Conservation (phyloP, 2,329 filamentous ascomycete genomes). For the Sordariomycetes sp. region DNA sequence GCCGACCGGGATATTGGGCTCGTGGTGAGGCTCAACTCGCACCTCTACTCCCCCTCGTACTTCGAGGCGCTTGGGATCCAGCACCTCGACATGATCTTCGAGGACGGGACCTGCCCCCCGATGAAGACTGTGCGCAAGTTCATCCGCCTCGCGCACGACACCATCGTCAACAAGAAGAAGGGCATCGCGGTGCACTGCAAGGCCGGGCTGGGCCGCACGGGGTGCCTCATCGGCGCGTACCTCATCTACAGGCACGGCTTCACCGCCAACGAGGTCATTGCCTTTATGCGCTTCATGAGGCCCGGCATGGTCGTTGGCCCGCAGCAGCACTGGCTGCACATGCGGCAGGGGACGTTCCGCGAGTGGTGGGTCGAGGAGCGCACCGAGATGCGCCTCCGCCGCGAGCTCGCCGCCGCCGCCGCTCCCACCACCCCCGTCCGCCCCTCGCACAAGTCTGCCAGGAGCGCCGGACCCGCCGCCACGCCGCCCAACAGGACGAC, state of each 20-base stretch:
- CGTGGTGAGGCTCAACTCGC: constrained; percentile 89
- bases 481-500: constrained; percentile 74
- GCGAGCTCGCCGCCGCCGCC: constrained; percentile 39
- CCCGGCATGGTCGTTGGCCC: constrained; percentile 98
- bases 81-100: constrained; percentile 98
- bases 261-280: constrained; percentile 92
- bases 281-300: constrained; percentile 98
- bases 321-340: constrained; percentile 96
- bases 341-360: constrained; percentile 94
- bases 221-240: constrained; percentile 93
- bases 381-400: constrained; percentile 53
- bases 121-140: constrained; percentile 86
- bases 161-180: constrained; percentile 81
- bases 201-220: constrained; percentile 86
- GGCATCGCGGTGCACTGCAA: constrained; percentile 98
- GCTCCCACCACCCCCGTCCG: constrained; percentile 46
- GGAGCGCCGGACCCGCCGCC: constrained; percentile 55
- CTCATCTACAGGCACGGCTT: constrained; percentile 96
- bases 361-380: constrained; percentile 96
- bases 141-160: constrained; percentile 87
- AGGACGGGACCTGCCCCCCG: constrained; percentile 90
- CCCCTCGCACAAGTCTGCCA: constrained; percentile 44
- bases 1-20: constrained; percentile 77
- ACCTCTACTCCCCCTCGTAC: constrained; percentile 92
- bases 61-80: constrained; percentile 92